phyloP scores from a whole-genome alignment of 2,329 filamentous ascomycete species.

The Cyphellophora attinorum region DNA sequence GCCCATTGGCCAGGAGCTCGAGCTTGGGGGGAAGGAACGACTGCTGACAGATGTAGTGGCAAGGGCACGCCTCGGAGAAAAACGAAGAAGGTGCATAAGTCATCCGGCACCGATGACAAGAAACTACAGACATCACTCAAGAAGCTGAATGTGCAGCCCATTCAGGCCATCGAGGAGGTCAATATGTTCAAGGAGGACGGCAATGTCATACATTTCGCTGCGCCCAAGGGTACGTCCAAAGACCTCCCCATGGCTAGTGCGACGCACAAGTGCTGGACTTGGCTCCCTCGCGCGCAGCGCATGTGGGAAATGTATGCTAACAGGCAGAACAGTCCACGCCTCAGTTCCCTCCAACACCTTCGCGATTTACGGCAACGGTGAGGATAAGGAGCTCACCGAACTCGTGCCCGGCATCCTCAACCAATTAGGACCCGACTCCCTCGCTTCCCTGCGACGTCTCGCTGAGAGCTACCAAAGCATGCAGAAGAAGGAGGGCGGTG shows the following conservation, averaged over 20 bases:
- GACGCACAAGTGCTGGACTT: slow-evolving; percentile 1
- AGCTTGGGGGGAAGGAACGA: slow-evolving; percentile 1
- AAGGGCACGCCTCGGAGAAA: slow-evolving; percentile 97
- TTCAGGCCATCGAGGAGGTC: slow-evolving; percentile 99
- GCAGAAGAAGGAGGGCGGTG: slow-evolving; percentile 84
- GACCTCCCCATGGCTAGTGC: background rate
- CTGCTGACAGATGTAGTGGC: slow-evolving; percentile 49
- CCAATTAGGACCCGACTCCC: slow-evolving; percentile 96
- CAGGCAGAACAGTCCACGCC: slow-evolving; percentile 87
- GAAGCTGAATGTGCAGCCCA: slow-evolving; percentile 99
- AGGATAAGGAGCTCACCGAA: slow-evolving; percentile 99
- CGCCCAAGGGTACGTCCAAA: slow-evolving; percentile 80
- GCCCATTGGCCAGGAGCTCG: background rate
- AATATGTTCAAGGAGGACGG: slow-evolving; percentile 99
- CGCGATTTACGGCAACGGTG: slow-evolving; percentile 96
- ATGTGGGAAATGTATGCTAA: slow-evolving; percentile 1
- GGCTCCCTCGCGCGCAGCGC: no score
- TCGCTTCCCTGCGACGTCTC: slow-evolving; percentile 94
- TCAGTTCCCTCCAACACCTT: slow-evolving; percentile 98
- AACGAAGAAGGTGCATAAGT: slow-evolving; percentile 95
- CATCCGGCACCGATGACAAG: slow-evolving; percentile 94
- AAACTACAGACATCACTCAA: slow-evolving; percentile 95
- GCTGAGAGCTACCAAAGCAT: slow-evolving; percentile 99
- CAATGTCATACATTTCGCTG: slow-evolving; percentile 98
- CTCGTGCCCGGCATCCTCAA: slow-evolving; percentile 98